These are phyloP conservation scores for Aspergillus sclerotialis DNA, from an alignment of 2,329 filamentous ascomycete genomes.

Conservation along the genomic window DNA sequence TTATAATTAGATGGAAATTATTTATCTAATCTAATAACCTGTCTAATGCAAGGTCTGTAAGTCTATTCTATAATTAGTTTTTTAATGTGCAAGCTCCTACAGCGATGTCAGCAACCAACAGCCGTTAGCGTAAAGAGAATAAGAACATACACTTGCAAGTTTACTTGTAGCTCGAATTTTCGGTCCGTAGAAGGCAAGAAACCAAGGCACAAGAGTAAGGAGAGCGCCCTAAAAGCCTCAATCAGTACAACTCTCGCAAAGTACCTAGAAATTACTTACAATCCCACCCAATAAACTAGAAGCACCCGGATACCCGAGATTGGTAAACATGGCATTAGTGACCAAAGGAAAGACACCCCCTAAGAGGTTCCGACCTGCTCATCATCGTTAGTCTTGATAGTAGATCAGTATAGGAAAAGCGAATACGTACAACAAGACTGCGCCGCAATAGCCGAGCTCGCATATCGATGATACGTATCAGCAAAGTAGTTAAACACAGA, in stretches of 20 bases:
- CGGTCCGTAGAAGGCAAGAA: constrained; percentile 71
- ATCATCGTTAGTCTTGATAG: background rate
- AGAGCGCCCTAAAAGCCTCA: constrained; percentile 35
- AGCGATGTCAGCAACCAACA: background rate
- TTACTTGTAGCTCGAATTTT: constrained; percentile 68
- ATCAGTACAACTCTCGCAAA: constrained; percentile 5
- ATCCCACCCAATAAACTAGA: constrained; percentile 71
- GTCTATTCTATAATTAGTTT: too few relatives aligned
- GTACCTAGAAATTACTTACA: constrained; percentile 33
- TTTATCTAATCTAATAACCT: too few relatives aligned
- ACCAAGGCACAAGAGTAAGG: constrained; percentile 80
- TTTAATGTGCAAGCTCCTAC: background rate
- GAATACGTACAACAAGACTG: constrained; percentile 31
- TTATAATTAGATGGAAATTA: too few relatives aligned
- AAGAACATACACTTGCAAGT: constrained; percentile 57
- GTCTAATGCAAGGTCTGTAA: too few relatives aligned
- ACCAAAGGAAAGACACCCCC: constrained; percentile 76
- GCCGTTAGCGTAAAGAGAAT: background rate
- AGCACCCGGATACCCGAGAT: constrained; percentile 63
- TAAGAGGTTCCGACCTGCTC: constrained; percentile 64
- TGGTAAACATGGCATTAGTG: constrained; percentile 64
- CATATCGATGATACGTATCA: constrained; percentile 40
- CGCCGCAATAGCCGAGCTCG: constrained; percentile 43
- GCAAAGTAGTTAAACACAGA: constrained; percentile 22
- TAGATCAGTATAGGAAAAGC: background rate